These are phyloP conservation scores for Salix arbutifolia DNA, from an alignment of 345 rosid genomes.

Conservation along the genomic window DNA sequence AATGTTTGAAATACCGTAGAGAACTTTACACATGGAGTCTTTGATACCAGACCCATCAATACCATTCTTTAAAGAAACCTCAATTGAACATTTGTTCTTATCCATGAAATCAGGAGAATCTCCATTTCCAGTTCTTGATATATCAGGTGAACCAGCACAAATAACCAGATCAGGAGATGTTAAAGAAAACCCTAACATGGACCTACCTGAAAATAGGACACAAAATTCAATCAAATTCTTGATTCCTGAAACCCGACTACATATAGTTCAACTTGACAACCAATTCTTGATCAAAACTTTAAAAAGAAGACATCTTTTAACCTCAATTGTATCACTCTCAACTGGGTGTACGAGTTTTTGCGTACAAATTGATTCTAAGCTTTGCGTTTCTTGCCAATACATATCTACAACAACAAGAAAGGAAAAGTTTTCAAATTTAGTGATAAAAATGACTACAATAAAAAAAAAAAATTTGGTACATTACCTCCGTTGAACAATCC, in stretches of 20 bases:
- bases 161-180: slow-evolving; percentile 72
- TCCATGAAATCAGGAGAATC: slow-evolving; percentile 45
- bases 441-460: not conserved
- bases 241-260: not conserved
- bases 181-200: slow-evolving; percentile 57
- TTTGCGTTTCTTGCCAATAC: slow-evolving; percentile 4
- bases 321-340: slow-evolving; percentile 12
- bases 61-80: slow-evolving; percentile 81
- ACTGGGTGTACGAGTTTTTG: slow-evolving; percentile 3
- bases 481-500: not conserved
- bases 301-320: slow-evolving; percentile 3
- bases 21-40: slow-evolving; percentile 50
- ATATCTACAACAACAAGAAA: slow-evolving; percentile 15
- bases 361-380: slow-evolving; percentile 1
- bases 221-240: not conserved
- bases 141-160: slow-evolving; percentile 68
- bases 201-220: slow-evolving; percentile 39
- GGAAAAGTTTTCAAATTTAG: not conserved
- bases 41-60: slow-evolving; percentile 37
- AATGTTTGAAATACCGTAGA: slow-evolving; percentile 62
- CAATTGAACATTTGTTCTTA: slow-evolving; percentile 34
- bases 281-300: not conserved
- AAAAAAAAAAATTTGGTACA: not conserved
- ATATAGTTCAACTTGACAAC: not conserved
- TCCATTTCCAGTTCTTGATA: slow-evolving; percentile 31